These are phyloP conservation scores for Diplodia seriata DNA, from an alignment of 2,329 filamentous ascomycete species.

Conservation along the genomic window DNA sequence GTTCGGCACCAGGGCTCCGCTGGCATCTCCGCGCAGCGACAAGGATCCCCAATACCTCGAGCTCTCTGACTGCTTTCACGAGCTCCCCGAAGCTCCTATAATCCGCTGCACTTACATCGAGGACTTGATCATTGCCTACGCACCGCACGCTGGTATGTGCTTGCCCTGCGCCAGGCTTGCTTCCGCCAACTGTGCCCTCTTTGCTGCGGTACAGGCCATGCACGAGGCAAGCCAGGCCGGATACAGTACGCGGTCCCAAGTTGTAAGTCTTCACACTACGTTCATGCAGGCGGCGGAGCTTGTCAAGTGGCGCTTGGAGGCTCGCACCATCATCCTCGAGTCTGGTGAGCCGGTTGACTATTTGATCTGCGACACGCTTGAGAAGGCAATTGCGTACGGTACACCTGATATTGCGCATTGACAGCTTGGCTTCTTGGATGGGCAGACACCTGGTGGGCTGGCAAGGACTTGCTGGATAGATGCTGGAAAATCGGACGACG, in stretches of 20 bases:
- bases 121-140: not conserved
- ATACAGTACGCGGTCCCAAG: no score
- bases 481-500: no score
- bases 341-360: not conserved
- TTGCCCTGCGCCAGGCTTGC: not conserved
- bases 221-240: not conserved
- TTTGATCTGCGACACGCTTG: not conserved
- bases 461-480: no score
- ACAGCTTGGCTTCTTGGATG: no score
- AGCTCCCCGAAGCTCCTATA: not conserved
- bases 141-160: not conserved
- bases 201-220: not conserved
- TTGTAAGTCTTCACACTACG: not conserved
- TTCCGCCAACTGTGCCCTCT: not conserved
- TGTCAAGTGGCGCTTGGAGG: not conserved
- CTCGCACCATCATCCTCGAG: not conserved
- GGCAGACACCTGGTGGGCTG: no score
- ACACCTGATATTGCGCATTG: no score
- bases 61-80: not conserved
- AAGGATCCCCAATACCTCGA: not conserved
- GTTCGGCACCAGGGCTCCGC: not conserved
- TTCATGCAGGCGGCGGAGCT: not conserved
- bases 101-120: not conserved
- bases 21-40: not conserved
- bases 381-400: not conserved